These are phyloP conservation scores for Paramecium caudatum DNA, from an alignment of 73 alveolate genomes.

Conservation along the genomic window DNA sequence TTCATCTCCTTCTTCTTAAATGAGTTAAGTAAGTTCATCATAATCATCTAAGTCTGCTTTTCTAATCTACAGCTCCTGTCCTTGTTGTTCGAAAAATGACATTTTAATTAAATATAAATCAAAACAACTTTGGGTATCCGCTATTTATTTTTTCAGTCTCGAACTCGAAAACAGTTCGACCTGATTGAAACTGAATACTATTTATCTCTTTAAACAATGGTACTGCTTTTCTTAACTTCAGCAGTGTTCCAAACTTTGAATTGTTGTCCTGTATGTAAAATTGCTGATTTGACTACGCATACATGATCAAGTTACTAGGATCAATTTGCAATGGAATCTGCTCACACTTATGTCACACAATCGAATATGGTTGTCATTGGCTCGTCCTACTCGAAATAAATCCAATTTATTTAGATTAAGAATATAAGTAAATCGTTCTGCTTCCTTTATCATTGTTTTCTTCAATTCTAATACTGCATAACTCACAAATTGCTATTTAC, in stretches of 20 bases:
- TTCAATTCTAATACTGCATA: constrained; percentile 42
- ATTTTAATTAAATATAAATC: constrained; percentile 36
- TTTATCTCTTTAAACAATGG: not conserved
- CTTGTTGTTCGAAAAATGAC: constrained; percentile 58
- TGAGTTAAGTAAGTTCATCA: constrained; percentile 9
- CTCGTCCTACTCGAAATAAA: constrained; percentile 75
- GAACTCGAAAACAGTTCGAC: constrained; percentile 61
- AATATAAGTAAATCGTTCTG: constrained; percentile 35
- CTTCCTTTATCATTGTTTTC: not conserved
- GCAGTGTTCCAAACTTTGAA: constrained; percentile 76
- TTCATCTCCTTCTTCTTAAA: constrained; percentile 67
- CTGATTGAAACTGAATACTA: not conserved
- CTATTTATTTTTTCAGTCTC: not conserved
- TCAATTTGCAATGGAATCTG: constrained; percentile 67
- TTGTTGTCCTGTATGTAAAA: constrained; percentile 62
- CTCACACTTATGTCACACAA: constrained; percentile 72
- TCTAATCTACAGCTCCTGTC: constrained; percentile 46
- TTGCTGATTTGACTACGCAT: not conserved
- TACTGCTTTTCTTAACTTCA: constrained; percentile 44
- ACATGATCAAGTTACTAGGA: not conserved
- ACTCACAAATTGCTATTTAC: constrained; percentile 26
- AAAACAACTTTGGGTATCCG: constrained; percentile 1
- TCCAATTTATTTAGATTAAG: constrained; percentile 1
- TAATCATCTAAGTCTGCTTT: constrained; percentile 64
- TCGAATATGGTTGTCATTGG: constrained; percentile 76